phyloP scores from a whole-genome alignment of 371 early-diverging fungal species.

The Mortierella sp. region DNA sequence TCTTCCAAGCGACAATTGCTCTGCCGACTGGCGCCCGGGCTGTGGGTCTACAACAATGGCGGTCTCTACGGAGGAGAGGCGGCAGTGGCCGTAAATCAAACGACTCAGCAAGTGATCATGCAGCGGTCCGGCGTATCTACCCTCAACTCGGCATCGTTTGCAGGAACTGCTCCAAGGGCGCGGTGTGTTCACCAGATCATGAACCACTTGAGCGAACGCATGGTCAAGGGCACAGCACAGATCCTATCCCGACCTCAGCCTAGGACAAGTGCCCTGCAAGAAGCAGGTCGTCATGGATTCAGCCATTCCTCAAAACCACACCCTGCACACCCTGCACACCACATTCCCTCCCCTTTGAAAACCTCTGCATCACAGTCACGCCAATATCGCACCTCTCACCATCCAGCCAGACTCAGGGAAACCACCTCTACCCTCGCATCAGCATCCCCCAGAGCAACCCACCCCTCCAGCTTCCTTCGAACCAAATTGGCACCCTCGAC shows the following conservation, averaged over 20 bases:
- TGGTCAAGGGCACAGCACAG: conserved; percentile 42
- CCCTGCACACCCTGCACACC: neutral
- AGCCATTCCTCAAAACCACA: neutral
- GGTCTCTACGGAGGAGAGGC: conserved; percentile 52
- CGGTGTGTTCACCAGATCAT: conserved; percentile 33
- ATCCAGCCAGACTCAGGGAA: neutral
- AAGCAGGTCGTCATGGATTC: conserved; percentile 23
- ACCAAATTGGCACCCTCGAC: conserved; percentile 39
- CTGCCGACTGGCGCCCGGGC: conserved; percentile 48
- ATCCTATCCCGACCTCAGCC: conserved; percentile 39
- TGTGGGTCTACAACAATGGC: conserved; percentile 55
- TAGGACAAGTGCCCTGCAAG: conserved; percentile 18
- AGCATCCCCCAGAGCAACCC: neutral
- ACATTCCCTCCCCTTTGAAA: neutral
- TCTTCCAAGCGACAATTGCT: conserved; percentile 44
- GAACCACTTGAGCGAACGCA: conserved; percentile 32
- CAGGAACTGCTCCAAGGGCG: conserved; percentile 11
- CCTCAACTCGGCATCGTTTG: conserved; percentile 14
- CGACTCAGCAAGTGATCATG: conserved; percentile 56
- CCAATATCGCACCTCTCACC: neutral
- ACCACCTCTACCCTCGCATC: neutral
- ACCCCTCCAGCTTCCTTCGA: neutral
- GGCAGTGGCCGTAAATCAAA: conserved; percentile 55
- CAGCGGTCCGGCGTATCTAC: conserved; percentile 32
- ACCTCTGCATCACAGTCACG: conserved; percentile 8